These are phyloP conservation scores for Heritiera littoralis DNA, from an alignment of 345 rosid species.

Conservation along the genomic window DNA sequence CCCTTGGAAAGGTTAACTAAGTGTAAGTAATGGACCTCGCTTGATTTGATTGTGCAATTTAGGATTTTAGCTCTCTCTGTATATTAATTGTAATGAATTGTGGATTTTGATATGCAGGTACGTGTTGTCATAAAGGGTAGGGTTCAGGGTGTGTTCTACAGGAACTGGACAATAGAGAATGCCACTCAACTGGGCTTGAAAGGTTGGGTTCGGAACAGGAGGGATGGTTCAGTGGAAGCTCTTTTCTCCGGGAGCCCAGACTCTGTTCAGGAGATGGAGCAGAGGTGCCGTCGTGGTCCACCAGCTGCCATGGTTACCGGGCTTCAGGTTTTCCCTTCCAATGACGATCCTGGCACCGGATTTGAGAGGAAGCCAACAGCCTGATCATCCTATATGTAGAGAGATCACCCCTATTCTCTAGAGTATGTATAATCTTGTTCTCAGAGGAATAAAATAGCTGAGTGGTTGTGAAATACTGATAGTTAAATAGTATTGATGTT, in stretches of 20 bases:
- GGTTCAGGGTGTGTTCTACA: constrained; percentile 91
- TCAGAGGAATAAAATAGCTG: not conserved
- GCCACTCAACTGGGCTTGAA: constrained; percentile 72
- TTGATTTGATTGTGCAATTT: not conserved
- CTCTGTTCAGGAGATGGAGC: constrained; percentile 75
- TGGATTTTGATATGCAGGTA: constrained; percentile 48
- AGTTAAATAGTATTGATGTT: not conserved
- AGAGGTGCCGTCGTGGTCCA: constrained; percentile 86
- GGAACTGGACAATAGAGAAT: constrained; percentile 83
- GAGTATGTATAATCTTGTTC: constrained; percentile 16
- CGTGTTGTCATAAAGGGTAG: constrained; percentile 74
- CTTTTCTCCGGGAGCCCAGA: constrained; percentile 68
- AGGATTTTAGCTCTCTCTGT: not conserved
- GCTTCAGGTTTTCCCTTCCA: constrained; percentile 66
- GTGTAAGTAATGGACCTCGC: not conserved
- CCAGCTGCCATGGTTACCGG: constrained; percentile 73
- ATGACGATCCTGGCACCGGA: constrained; percentile 66
- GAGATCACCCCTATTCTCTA: constrained; percentile 12
- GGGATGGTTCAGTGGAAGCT: constrained; percentile 90
- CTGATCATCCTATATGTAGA: constrained; percentile 33
- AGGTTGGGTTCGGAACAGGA: constrained; percentile 90
- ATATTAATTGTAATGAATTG: not conserved
- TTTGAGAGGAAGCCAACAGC: constrained; percentile 63
- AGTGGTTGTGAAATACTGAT: constrained; percentile 8
- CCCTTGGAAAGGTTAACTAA: not conserved